phyloP scores from a whole-genome alignment of 2,329 filamentous ascomycete species.

The Pyrenochaeta sp. region DNA sequence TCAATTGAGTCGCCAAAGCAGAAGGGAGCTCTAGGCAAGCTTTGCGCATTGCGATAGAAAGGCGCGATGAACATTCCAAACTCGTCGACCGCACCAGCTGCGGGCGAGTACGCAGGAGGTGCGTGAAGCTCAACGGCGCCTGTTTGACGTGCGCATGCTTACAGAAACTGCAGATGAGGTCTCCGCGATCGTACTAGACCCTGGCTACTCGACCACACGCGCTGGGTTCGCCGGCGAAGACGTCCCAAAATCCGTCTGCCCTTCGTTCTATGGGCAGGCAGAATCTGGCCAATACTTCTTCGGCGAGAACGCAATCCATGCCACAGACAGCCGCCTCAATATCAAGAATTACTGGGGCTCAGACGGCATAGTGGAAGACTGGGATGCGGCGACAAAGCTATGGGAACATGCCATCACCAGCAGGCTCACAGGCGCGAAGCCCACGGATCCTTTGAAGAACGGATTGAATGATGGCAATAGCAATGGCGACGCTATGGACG shows the following conservation, averaged over 20 bases:
- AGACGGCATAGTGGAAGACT: constrained; percentile 93
- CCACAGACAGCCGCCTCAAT: constrained; percentile 77
- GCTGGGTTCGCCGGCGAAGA: constrained; percentile 98
- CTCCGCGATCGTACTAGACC: constrained; percentile 93
- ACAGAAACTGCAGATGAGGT: constrained; percentile 80
- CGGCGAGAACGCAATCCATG: constrained; percentile 88
- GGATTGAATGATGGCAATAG: constrained; percentile 75
- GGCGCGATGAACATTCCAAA: constrained; percentile 47
- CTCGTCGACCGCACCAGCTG: constrained; percentile 48
- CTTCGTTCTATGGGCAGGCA: constrained; percentile 80
- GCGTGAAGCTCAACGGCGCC: constrained; percentile 16
- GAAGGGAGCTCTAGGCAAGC: constrained; percentile 1
- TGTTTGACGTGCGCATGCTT: constrained; percentile 9
- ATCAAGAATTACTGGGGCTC: constrained; percentile 90
- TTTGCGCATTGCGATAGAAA: constrained; percentile 16
- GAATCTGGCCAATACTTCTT: constrained; percentile 68
- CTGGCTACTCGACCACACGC: constrained; percentile 88
- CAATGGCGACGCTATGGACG: constrained; percentile 62
- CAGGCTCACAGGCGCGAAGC: constrained; percentile 79
- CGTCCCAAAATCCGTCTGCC: constrained; percentile 90
- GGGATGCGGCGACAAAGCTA: constrained; percentile 86
- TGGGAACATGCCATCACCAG: constrained; percentile 95
- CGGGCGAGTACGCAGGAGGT: constrained; percentile 58
- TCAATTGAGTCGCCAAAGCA: constrained; percentile 20
- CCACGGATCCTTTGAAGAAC: constrained; percentile 75